These are phyloP conservation scores for Breviolum minutum DNA, from an alignment of 73 alveolate species.

Conservation along the genomic window DNA sequence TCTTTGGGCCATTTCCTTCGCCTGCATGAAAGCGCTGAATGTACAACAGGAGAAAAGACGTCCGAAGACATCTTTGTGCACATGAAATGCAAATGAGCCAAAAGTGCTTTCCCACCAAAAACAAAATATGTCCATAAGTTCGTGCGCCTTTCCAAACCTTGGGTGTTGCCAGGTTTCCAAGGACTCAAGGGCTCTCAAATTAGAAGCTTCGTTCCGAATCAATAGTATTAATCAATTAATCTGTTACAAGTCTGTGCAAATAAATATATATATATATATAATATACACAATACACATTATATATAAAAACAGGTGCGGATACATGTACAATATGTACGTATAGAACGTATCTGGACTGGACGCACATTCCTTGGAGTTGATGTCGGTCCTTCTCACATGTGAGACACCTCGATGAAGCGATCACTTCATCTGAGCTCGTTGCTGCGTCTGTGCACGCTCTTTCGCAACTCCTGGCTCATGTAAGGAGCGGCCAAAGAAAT, in stretches of 20 bases:
- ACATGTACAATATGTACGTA: too few species aligned
- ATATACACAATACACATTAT: too few species aligned
- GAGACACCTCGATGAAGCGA: background rate
- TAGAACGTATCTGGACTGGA: too few species aligned
- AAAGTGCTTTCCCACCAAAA: background rate
- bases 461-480: conserved; percentile 41
- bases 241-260: too few species aligned
- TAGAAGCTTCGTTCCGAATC: too few species aligned
- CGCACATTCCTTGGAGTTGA: too few species aligned
- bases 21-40: conserved; percentile 7
- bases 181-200: too few species aligned
- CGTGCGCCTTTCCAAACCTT: background rate
- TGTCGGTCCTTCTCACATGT: background rate
- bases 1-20: conserved; percentile 58
- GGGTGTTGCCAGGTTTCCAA: too few species aligned
- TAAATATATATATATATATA: too few species aligned
- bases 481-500: too few species aligned
- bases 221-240: too few species aligned
- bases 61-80: background rate
- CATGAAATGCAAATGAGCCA: background rate
- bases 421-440: background rate
- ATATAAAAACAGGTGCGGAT: too few species aligned
- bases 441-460: conserved; percentile 69
- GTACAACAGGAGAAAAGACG: background rate
- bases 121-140: background rate